Evolutionary conservation across 495 filamentous ascomycete genomes (phyloP), one percentile per base, ranked within the genome.

Genomic region (Trypethelium eluteriae): DNA sequence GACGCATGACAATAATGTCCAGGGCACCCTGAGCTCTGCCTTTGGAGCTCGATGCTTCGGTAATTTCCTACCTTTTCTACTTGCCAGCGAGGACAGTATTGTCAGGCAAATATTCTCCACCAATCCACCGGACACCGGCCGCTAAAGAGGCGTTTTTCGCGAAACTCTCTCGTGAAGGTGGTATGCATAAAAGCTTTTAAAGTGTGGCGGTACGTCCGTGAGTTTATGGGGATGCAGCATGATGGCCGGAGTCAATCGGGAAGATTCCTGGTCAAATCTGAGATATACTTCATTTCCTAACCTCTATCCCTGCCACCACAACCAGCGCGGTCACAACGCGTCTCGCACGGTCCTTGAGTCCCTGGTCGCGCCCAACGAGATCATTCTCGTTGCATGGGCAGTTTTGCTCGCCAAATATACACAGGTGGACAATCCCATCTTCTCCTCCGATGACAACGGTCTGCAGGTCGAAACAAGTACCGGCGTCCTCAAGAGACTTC

Each of bases 211-310:
- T 36, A 59, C 14, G 3, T 14, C 5, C 18, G 7, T 59, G 2
- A 3, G 18, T 12, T 5, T 53, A 18, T 5, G 25, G 14, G 14
- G 49, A 18, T 35, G 53, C 11, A 10, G 36, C 53, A 59, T 59
- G 18, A 59, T 59, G 53, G 53, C 5, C 53, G 53, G 32, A 59
- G 5, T 59, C 53, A 34, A 59, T 59, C 32, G 53, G 53, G 32
- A 36, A 59, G 53, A 59, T 14, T 59, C 53, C 53, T 6, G 7
- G 32, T 36, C 53, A 59, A 36, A 59, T 59, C 53, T 59, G 25
- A 59, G 6, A n/a, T 59, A 59, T 32, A 59, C 53, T 59, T 32
- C 53, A 18, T 59, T 59, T 18, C 53, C 53, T 10, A 32, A 59
- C 53, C 53, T 59, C 36, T 34, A 59, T 59, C 53, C 53, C 36